These are phyloP conservation scores for Ogataea thermomethanolica DNA, from an alignment of 805 yeast species.

Conservation along the genomic window DNA sequence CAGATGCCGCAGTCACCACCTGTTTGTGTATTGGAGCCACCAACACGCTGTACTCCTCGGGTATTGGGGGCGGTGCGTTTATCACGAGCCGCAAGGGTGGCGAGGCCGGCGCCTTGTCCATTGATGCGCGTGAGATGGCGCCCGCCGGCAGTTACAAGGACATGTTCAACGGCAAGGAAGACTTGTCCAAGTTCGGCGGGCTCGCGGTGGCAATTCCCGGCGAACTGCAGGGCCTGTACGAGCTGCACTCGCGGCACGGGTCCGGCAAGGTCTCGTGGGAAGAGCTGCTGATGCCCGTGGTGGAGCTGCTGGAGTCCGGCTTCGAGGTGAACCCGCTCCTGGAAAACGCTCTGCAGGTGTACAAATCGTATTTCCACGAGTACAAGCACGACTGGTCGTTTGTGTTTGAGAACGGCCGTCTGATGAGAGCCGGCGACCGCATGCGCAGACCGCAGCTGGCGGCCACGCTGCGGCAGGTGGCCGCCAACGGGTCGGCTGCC, in stretches of 20 bases:
- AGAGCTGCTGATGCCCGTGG: slow-evolving; percentile 72
- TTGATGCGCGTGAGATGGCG: slow-evolving; percentile 89
- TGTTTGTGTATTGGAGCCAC: slow-evolving; percentile 85
- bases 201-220: slow-evolving; percentile 91
- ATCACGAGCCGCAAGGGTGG: slow-evolving; percentile 45
- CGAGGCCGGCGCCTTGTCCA: slow-evolving; percentile 49
- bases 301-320: slow-evolving; percentile 60
- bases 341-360: slow-evolving; percentile 39
- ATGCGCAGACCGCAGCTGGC: slow-evolving; percentile 62
- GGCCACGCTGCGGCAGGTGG: slow-evolving; percentile 61
- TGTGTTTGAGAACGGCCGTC: slow-evolving; percentile 37
- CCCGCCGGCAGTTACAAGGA: slow-evolving; percentile 58
- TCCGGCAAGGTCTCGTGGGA: slow-evolving; percentile 71
- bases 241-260: slow-evolving; percentile 56
- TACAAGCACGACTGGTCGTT: slow-evolving; percentile 53
- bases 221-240: slow-evolving; percentile 79
- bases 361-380: slow-evolving; percentile 31
- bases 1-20: slow-evolving; percentile 88
- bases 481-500: slow-evolving; percentile 71
- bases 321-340: slow-evolving; percentile 50
- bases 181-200: slow-evolving; percentile 70
- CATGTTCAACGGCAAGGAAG: slow-evolving; percentile 54
- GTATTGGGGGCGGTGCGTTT: slow-evolving; percentile 94
- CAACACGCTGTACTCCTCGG: slow-evolving; percentile 80
- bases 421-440: slow-evolving; percentile 52